Base-by-base conservation (phyloP, 23 red algal genomes). In the Gracilaria gracilis region DNA sequence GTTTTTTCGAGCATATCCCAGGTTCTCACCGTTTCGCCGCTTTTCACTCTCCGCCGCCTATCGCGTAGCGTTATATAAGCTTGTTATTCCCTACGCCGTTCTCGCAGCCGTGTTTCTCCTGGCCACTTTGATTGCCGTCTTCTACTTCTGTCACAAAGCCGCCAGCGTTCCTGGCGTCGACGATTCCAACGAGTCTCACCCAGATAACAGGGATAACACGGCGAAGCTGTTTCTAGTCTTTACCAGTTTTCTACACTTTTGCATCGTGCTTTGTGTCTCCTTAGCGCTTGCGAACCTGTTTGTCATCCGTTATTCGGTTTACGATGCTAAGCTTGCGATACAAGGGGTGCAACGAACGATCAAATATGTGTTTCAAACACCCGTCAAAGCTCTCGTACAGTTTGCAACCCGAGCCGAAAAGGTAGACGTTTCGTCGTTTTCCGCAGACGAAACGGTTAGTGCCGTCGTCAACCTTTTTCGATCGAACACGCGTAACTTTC, bases 211-310 rank as follows among this genome's bases (percentile, higher is more conserved):
- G 24, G 84, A 87, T 57, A 75, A 23, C 15, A 71, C 69, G 13
- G 84, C 64, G 4, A 70, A 57, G 19, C 62, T 71, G 15, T 87
- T 57, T 61, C 67, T 87, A 38, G 20, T 61, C 46, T 87, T 87
- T 21, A 72, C 84, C n/a, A 57, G 66, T 49, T 87, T 87, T 87
- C 64, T 87, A 39, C 66, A 87, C 24, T 57, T 87, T 35, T 70
- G 47, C 27, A 75, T 87, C 64, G 37, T 50, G 34, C 66, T 87
- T 35, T 87, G 84, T 32, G 69, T 76, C 42, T 38, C 23, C 31
- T 42, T 87, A 29, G 64, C 84, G 32, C 53, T 87, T 59, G n/a
- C 48, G 12, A 55, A 38, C 0, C 24, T 33, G 67, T 87, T 75
- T 54, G 15, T 57, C 24, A 61, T 76, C 3, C 84, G 67, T 55